Conservation (phyloP, 257 asterid genomes). For the Avicennia marina region DNA sequence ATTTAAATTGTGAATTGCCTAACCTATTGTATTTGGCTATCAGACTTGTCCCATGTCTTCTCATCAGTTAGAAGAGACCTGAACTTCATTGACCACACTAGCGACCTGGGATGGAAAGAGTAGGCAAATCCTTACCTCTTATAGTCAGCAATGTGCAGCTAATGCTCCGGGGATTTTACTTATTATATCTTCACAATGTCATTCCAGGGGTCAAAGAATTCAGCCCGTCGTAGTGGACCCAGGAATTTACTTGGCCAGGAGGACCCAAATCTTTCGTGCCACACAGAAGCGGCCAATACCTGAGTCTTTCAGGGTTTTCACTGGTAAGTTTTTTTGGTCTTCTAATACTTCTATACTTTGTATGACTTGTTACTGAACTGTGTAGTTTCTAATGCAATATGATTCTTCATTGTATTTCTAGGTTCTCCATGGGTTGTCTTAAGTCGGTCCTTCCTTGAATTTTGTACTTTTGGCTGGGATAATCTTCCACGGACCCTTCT, state of each 20-base stretch:
- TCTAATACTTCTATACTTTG: not conserved
- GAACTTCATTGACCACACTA: conserved; percentile 89
- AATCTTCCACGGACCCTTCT: conserved; percentile 92
- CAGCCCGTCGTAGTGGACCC: conserved; percentile 93
- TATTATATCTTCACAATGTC: conserved; percentile 22
- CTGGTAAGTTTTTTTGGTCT: conserved; percentile 41
- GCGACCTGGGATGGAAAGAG: conserved; percentile 99
- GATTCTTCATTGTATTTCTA: conserved; percentile 23
- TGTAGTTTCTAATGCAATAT: not conserved
- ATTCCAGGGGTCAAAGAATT: conserved; percentile 71
- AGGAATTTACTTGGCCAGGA: conserved; percentile 80
- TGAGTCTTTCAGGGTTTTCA: conserved; percentile 82
- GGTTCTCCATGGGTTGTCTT: conserved; percentile 95
- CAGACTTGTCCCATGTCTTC: conserved; percentile 97
- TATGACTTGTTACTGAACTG: not conserved
- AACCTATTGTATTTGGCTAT: conserved; percentile 1
- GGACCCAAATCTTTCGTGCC: conserved; percentile 81
- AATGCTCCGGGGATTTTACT: conserved; percentile 1
- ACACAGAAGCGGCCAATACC: conserved; percentile 93
- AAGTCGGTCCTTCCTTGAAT: conserved; percentile 86
- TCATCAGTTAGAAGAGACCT: conserved; percentile 80
- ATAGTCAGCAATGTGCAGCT: conserved; percentile 4
- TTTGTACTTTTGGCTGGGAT: conserved; percentile 88
- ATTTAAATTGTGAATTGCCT: not conserved
- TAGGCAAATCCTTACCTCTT: conserved; percentile 56